Evolutionary conservation across 352 stramenopile genomes (phyloP).

Genomic region (Phytopythium aichiense): DNA sequence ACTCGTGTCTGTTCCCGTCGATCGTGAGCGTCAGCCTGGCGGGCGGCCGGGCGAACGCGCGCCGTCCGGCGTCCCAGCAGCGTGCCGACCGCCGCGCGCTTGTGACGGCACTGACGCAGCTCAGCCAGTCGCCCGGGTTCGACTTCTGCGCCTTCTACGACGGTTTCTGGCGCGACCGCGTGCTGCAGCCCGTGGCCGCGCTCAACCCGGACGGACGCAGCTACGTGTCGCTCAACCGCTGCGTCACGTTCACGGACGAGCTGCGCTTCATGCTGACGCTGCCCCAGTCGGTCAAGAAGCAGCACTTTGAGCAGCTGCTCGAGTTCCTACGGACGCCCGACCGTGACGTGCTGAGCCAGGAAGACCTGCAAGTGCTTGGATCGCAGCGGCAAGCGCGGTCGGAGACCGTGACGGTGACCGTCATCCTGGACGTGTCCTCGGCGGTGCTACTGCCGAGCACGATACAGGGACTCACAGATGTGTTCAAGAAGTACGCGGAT

Average conservation of each 20-base stretch:
- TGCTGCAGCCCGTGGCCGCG: not conserved
- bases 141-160: constrained; percentile 6
- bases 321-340: constrained; percentile 2
- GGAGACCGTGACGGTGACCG: not conserved
- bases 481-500: not conserved
- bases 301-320: constrained; percentile 7
- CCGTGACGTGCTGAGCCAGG: not conserved
- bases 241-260: constrained; percentile 7
- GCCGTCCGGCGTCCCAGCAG: not conserved
- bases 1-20: constrained; percentile 6
- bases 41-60: not conserved
- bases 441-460: not conserved
- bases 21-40: constrained; percentile 7
- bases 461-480: not conserved
- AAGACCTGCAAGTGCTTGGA: not conserved
- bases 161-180: constrained; percentile 4
- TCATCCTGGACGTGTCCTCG: constrained; percentile 4
- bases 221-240: constrained; percentile 9
- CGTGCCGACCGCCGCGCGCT: constrained; percentile 6
- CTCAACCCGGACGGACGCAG: constrained; percentile 6
- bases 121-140: not conserved
- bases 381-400: not conserved
- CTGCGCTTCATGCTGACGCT: constrained; percentile 9
- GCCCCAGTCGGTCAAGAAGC: not conserved
- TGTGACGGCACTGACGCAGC: constrained; percentile 6